Evolutionary conservation across 2,329 filamentous ascomycete species (phyloP), one percentile per base, ranked within the genome.

Genomic region (Colletotrichum echinochloae): DNA sequence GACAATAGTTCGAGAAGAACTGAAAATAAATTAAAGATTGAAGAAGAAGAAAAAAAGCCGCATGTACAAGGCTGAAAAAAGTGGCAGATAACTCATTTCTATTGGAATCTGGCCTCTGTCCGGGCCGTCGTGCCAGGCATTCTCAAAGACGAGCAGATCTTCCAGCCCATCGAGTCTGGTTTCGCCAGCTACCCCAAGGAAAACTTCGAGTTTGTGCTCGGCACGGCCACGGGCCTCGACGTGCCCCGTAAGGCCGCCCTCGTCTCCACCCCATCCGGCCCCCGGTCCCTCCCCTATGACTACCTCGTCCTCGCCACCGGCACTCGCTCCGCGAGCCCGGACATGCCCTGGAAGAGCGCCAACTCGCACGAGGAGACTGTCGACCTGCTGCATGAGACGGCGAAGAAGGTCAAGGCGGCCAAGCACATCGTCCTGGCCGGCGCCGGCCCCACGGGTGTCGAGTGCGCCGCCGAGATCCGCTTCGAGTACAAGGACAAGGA

Each of bases 261-360:
- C n/a, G 80, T 88, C 26, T 64, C 74, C 20, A 73, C 77, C 23
- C 65, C 74, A 2, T 73, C 74, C 57, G 76, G 70, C 41, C 71
- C 77, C 65, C 78, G 79, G 46, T 75, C 75, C 18, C 60, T 87
- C 16, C 62, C 75, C 60, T 90, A 90, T 76, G 86, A 77, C 77
- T 85, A 89, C 73, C 83, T 90, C 56, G 85, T 90, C 51, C 77
- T 90, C 49, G 87, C 87, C 20, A 90, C 87, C 0, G 88, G 88
- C 52, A 80, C 87, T 23, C 82, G 83, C 72, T 78, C 80, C 52
- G 76, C 80, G 35, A 79, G 80, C 26, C 69, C 74, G n/a, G 73
- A 76, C 35, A 77, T 84, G 65, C 87, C 87, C 2, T 89, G 87
- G 85, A 89, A 90, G 77, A 81, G 82, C 51, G 77, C 80, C 51